Evolutionary conservation across 2,329 filamentous ascomycete genomes (phyloP).

Genomic region (Verticillium nonalfalfae): DNA sequence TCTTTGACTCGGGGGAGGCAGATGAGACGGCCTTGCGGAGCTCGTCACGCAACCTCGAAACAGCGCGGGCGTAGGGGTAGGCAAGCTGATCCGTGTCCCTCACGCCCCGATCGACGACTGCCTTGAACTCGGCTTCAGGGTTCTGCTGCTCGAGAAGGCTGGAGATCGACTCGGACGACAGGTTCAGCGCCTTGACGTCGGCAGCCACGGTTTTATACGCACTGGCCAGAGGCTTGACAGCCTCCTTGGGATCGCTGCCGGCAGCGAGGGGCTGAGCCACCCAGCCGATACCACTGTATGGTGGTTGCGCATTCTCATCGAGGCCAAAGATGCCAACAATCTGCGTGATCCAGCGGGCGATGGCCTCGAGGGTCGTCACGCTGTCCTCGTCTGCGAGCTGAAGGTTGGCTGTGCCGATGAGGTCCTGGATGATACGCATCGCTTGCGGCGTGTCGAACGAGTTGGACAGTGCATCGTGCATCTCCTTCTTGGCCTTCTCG

Average conservation of each 20-base stretch:
- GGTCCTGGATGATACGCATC: constrained; percentile 70
- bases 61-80: constrained; percentile 47
- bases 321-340: constrained; percentile 83
- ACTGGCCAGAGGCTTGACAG: constrained; percentile 32
- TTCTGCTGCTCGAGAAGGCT: constrained; percentile 33
- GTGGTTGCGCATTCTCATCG: constrained; percentile 51
- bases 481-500: constrained; percentile 47
- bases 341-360: constrained; percentile 75
- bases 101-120: constrained; percentile 35
- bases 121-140: constrained; percentile 39
- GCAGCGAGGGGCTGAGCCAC: constrained; percentile 29
- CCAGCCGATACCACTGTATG: constrained; percentile 54
- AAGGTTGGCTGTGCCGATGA: constrained; percentile 73
- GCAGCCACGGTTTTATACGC: constrained; percentile 37
- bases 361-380: constrained; percentile 40
- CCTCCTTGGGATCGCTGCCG: constrained; percentile 16
- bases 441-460: constrained; percentile 82
- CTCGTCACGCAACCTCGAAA: constrained; percentile 54
- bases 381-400: constrained; percentile 40
- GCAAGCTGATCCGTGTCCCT: constrained; percentile 47
- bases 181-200: constrained; percentile 38
- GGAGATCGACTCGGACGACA: constrained; percentile 39
- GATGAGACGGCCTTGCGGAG: constrained; percentile 48
- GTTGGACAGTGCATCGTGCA: constrained; percentile 61
- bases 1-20: constrained; percentile 46